Evolutionary conservation across 805 yeast species (phyloP).

Genomic region (Komagataella mondaviorum): DNA sequence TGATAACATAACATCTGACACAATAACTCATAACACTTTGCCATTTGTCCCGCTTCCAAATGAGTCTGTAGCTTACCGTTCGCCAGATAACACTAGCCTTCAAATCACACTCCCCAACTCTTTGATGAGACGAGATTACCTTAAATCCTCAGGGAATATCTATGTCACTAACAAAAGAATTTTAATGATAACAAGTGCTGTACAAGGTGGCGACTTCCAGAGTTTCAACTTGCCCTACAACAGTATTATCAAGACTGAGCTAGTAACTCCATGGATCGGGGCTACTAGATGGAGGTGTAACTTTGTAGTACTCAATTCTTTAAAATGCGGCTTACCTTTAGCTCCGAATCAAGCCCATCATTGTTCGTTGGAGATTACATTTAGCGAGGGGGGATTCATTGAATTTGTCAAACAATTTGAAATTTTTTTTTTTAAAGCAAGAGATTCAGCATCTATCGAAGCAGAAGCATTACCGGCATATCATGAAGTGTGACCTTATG

Average conservation of each 20-base stretch:
- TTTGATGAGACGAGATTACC: slow-evolving; percentile 9
- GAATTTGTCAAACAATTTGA: slow-evolving; percentile 23
- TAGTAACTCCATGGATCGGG: slow-evolving; percentile 41
- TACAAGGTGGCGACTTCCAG: not conserved
- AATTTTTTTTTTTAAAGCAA: slow-evolving; percentile 18
- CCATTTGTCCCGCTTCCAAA: slow-evolving; percentile 15
- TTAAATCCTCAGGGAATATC: slow-evolving; percentile 18
- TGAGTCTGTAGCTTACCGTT: slow-evolving; percentile 9
- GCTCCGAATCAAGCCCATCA: not conserved
- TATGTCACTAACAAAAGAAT: slow-evolving; percentile 23
- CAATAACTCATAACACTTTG: not conserved
- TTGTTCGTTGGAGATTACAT: slow-evolving; percentile 21
- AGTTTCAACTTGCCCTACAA: slow-evolving; percentile 17
- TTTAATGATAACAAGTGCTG: not conserved
- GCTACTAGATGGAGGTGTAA: slow-evolving; percentile 32
- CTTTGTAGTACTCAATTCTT: slow-evolving; percentile 19
- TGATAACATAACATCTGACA: slow-evolving; percentile 1
- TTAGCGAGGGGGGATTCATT: slow-evolving; percentile 35
- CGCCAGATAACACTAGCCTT: slow-evolving; percentile 5
- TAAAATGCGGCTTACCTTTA: slow-evolving; percentile 15
- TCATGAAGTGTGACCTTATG: slow-evolving; percentile 6
- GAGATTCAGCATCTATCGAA: slow-evolving; percentile 14
- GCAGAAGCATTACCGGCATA: slow-evolving; percentile 34
- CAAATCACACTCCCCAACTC: slow-evolving; percentile 1
- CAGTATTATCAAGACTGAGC: slow-evolving; percentile 13